Percentiles rank a stretch among this genome's conserved stretches.
phyloP scores from a whole-genome alignment of 2,329 filamentous ascomycete genomes.

The Aspergillus aculeatinus region DNA sequence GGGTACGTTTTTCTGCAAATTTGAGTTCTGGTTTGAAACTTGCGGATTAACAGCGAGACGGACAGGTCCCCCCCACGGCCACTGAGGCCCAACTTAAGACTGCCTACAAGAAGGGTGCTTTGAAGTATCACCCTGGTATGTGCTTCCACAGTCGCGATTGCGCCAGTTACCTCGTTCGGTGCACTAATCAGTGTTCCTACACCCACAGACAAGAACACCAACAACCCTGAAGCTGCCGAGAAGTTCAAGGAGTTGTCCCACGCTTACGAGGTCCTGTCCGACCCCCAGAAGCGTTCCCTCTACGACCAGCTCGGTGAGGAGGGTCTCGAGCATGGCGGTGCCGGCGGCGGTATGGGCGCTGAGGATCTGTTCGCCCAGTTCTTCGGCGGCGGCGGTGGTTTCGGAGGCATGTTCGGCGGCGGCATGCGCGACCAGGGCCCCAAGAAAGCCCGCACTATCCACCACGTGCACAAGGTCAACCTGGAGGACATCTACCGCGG shows the following conservation, averaged over 20 bases:
- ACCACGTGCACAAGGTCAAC: constrained; percentile 97
- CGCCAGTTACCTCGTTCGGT: not conserved
- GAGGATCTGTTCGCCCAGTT: constrained; percentile 97
- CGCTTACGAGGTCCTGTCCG: constrained; percentile 92
- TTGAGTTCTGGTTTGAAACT: not conserved
- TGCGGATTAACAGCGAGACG: constrained; percentile 27
- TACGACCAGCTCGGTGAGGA: constrained; percentile 99
- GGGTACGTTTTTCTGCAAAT: constrained; percentile 38
- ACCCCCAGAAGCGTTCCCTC: constrained; percentile 82
- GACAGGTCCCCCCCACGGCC: constrained; percentile 72
- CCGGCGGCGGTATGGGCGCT: constrained; percentile 82
- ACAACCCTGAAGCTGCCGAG: constrained; percentile 88
- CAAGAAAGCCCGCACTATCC: constrained; percentile 89
- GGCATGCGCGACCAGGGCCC: constrained; percentile 79
- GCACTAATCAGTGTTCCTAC: constrained; percentile 3
- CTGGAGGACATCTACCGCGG: constrained; percentile 97
- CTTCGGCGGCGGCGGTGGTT: constrained; percentile 76
- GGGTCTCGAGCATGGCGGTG: constrained; percentile 82
- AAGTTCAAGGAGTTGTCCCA: constrained; percentile 98
- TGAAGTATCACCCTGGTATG: constrained; percentile 86
- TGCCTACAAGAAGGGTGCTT: constrained; percentile 88
- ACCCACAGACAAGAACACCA: constrained; percentile 84
- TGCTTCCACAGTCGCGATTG: constrained; percentile 35
- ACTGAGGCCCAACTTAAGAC: constrained; percentile 88
- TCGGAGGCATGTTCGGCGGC: constrained; percentile 74